Conservation (phyloP, 2,329 filamentous ascomycete genomes). For the Pseudogymnoascus sp. region DNA sequence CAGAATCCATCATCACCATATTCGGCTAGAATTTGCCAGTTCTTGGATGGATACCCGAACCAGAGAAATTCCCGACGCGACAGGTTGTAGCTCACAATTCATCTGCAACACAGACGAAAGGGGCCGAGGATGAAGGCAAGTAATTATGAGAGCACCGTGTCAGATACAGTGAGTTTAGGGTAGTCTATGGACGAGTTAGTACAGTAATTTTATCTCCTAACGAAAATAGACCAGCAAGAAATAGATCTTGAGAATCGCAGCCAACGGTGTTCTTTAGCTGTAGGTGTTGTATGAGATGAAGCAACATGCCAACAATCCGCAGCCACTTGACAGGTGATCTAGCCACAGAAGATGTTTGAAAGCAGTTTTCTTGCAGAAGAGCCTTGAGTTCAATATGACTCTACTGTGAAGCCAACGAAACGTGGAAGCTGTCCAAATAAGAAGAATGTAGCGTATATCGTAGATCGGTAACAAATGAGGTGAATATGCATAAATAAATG, state of each 20-base stretch:
- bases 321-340: background rate
- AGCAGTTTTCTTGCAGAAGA: background rate
- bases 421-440: background rate
- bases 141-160: background rate
- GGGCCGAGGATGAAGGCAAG: background rate
- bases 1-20: constrained; percentile 7
- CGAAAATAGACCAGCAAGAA: background rate
- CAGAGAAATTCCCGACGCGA: background rate
- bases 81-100: background rate
- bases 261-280: background rate
- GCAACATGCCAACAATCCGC: background rate
- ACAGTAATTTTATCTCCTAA: background rate
- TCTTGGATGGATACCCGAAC: background rate
- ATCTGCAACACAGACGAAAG: background rate
- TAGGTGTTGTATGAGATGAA: background rate
- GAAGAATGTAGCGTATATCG: background rate
- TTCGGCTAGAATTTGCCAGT: background rate
- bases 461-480: background rate
- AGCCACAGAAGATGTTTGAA: background rate
- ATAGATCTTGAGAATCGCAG: background rate
- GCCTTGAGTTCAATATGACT: background rate
- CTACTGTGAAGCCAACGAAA: background rate
- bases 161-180: background rate
- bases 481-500: background rate
- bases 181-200: background rate